Base-by-base conservation (phyloP, 2,329 filamentous ascomycete species). In the Monilinia laxa region DNA sequence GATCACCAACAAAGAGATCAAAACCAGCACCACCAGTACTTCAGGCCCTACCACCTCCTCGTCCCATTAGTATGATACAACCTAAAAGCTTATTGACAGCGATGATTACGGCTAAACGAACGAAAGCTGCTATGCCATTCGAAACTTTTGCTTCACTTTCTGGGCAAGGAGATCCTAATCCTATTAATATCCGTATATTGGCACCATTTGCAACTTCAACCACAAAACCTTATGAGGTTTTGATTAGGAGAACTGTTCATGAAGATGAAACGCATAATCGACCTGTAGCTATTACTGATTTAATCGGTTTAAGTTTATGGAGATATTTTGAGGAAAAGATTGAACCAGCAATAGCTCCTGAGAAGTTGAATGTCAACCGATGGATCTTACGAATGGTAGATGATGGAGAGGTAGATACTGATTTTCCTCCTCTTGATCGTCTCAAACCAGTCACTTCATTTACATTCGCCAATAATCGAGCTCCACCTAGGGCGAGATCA, bases 341-440 rank as follows among this genome's bases (percentile, higher is more conserved):
- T 38, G 85, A 92, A 70, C 91, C 91, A 4, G 76, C 83, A 0
- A 80, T 95, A 12, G 80, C 86, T 0, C 76, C 80, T 2, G 85
- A 88, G 62, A 91, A 92, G 74, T 81, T 87, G 63, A 92, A 91
- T 72, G 88, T 93, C 72, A 94, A 94, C 74, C 87, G 87, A 81
- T 95, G 90, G 90, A 91, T 88, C 31, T 79, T 96, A 66, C 85
- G 91, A 52, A 93, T 96, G 87, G 90, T 93, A 1, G 88, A 95
- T 75, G 90, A 91, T 66, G 92, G 90, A 59, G 91, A 95, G 74
- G 88, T 94, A 1, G 91, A 96, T 71, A 90, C 92, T 70, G 92
- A 95, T 74, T 95, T 95, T 70, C 90, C 91, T 42, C 88, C 91
- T 0, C 81, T 95, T 52, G 89, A 90, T 67, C 84, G 91, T 47